Evolutionary conservation across 2,329 filamentous ascomycete genomes (phyloP).

Genomic region (Monosporascus cannonballus): DNA sequence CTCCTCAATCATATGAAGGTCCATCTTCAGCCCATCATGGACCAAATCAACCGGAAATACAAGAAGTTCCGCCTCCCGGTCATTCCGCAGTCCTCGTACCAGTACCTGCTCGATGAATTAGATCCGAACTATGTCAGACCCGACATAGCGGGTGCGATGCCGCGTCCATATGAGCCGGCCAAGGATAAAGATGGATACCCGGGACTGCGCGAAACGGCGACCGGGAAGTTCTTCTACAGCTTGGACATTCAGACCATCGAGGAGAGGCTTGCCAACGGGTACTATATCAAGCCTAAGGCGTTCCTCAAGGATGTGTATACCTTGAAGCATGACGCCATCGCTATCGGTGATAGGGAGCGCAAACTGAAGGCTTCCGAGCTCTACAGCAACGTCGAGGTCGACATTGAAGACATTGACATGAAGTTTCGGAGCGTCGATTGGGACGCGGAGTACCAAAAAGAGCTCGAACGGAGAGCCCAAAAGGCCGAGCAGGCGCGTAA

Average conservation of each 20-base stretch:
- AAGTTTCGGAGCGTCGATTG: constrained; percentile 67
- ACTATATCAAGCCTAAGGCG: constrained; percentile 84
- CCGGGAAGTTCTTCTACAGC: constrained; percentile 89
- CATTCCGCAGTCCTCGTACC: constrained; percentile 66
- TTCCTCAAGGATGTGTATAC: constrained; percentile 84
- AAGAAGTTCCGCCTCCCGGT: constrained; percentile 79
- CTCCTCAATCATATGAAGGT: constrained; percentile 84
- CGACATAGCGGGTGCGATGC: constrained; percentile 48
- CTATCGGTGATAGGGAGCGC: constrained; percentile 74
- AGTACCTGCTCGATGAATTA: constrained; percentile 78
- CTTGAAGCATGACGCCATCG: constrained; percentile 77
- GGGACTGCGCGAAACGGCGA: constrained; percentile 68
- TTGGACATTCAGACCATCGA: constrained; percentile 90
- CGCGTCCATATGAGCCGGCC: constrained; percentile 72
- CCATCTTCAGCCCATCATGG: constrained; percentile 89
- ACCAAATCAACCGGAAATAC: constrained; percentile 87
- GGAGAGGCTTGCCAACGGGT: constrained; percentile 93
- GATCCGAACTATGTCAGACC: constrained; percentile 65
- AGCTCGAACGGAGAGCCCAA: constrained; percentile 57
- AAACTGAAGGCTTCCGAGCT: constrained; percentile 87
- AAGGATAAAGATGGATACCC: constrained; percentile 73
- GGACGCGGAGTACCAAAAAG: constrained; percentile 72
- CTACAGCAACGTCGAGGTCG: constrained; percentile 87
- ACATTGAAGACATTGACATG: constrained; percentile 71
- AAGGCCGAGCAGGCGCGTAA: constrained; percentile 57